phyloP scores from a whole-genome alignment of 768 basidiomycete genomes.

The Amanita polypyramis region DNA sequence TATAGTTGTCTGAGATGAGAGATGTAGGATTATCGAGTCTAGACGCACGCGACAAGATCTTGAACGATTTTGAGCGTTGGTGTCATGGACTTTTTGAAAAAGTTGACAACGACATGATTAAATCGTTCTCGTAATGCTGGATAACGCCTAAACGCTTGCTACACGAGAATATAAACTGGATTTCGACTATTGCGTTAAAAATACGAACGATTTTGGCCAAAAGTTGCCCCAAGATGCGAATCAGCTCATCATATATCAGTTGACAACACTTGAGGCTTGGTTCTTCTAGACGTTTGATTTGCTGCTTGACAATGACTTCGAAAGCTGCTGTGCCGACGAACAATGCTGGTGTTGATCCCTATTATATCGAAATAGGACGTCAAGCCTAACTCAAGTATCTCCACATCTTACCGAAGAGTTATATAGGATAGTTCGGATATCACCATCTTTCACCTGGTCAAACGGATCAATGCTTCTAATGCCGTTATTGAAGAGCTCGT shows the following conservation, averaged over 20 bases:
- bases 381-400: conserved; percentile 25
- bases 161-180: background rate
- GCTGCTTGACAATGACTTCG: conserved; percentile 98
- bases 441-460: conserved; percentile 97
- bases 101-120: conserved; percentile 91
- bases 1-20: conserved; percentile 17
- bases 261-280: conserved; percentile 91
- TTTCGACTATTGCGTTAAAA: background rate
- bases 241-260: conserved; percentile 94
- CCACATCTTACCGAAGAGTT: conserved; percentile 83
- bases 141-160: conserved; percentile 96
- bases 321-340: conserved; percentile 98
- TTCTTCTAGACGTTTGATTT: conserved; percentile 94
- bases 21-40: background rate
- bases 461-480: conserved; percentile 96
- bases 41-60: conserved; percentile 79
- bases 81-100: conserved; percentile 89
- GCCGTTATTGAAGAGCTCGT: conserved; percentile 96
- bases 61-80: conserved; percentile 92
- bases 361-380: background rate
- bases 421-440: conserved; percentile 92
- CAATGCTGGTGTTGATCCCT: conserved; percentile 93
- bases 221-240: conserved; percentile 88
- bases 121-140: conserved; percentile 96
- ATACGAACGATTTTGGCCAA: conserved; percentile 75